Base-by-base conservation (phyloP, 2,329 filamentous ascomycete genomes). In the Xylariaceae sp. region DNA sequence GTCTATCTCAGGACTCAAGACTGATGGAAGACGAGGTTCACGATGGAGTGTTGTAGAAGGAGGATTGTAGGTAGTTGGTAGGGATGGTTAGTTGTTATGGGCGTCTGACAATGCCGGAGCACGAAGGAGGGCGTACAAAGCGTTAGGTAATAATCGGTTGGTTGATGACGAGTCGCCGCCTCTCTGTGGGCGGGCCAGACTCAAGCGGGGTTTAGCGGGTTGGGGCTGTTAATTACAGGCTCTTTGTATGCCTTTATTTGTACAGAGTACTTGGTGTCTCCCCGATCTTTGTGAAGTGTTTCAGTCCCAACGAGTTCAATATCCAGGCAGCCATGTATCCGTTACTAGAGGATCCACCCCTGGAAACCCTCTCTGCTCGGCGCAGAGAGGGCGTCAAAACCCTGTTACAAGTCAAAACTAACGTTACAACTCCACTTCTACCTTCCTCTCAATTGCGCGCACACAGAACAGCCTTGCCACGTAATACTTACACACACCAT, bases 1-100 rank as follows among this genome's bases (percentile, higher is more conserved):
- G 37, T 57, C 49, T 17, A 52, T 23, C 23, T 30, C 9, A 42
- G 52, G 47, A 57, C 55, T 65, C 55, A 59, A 57, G 30, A 34
- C 13, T 56, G 48, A 53, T 61, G 47, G 42, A n/a, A 23, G 15
- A 42, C 17, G 44, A 48, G 44, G 44, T 56, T 39, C 39, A 58
- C 39, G 58, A 55, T 45, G 23, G 23, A 30, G 23, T 30, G 37
- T 4, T 10, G 42, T 45, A 45, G 47, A 15, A 52, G 39, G 2
- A 23, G 45, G 35, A 9, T 44, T 49, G 15, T 9, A 45, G 49
- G n/a, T 9, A n/a, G 53, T n/a, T 10, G 11, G 35, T 47, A 55
- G 47, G 44, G 53, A n/a, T 45, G 11, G 42, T 45, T 13, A 30
- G 42, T 45, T 15, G 42, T n/a, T 13, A 6, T 10, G 8, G 37